phyloP scores from a whole-genome alignment of 345 rosid genomes.

The Rubroshorea leprosula region DNA sequence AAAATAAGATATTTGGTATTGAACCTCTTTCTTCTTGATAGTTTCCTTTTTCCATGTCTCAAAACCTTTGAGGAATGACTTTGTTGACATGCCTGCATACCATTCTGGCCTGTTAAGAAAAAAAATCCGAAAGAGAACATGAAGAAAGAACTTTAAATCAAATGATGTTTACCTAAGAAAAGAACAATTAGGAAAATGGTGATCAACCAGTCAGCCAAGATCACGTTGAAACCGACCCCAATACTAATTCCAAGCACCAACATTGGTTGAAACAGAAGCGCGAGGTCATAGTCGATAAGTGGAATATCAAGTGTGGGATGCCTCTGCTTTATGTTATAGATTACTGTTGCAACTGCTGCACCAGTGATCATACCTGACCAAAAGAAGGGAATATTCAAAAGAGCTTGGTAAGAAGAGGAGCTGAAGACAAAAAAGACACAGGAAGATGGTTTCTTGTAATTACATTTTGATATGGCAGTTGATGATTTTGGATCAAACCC shows the following conservation, averaged over 20 bases:
- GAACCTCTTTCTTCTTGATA: conserved; percentile 24
- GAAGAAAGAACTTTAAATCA: neutral
- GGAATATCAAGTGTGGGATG: conserved; percentile 47
- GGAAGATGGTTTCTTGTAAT: neutral
- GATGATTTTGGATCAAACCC: conserved; percentile 49
- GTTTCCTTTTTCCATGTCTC: conserved; percentile 54
- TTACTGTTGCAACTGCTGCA: conserved; percentile 35
- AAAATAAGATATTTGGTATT: neutral
- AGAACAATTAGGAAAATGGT: conserved; percentile 37
- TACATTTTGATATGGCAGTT: conserved; percentile 47
- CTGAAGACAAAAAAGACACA: neutral
- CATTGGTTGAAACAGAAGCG: conserved; percentile 47
- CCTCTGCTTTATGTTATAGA: conserved; percentile 33
- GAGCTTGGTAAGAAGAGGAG: too few species aligned
- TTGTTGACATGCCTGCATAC: conserved; percentile 34
- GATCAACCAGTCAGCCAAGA: conserved; percentile 53
- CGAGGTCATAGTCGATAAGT: conserved; percentile 48
- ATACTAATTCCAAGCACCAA: conserved; percentile 44
- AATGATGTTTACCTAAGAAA: conserved; percentile 26
- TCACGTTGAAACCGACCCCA: conserved; percentile 40
- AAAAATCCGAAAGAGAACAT: neutral
- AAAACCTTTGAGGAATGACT: conserved; percentile 45
- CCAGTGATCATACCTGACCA: conserved; percentile 48
- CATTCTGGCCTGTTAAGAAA: neutral
- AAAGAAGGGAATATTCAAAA: too few species aligned